Evolutionary conservation across 352 stramenopile genomes (phyloP).

Genomic region (Pythium oligandrum): DNA sequence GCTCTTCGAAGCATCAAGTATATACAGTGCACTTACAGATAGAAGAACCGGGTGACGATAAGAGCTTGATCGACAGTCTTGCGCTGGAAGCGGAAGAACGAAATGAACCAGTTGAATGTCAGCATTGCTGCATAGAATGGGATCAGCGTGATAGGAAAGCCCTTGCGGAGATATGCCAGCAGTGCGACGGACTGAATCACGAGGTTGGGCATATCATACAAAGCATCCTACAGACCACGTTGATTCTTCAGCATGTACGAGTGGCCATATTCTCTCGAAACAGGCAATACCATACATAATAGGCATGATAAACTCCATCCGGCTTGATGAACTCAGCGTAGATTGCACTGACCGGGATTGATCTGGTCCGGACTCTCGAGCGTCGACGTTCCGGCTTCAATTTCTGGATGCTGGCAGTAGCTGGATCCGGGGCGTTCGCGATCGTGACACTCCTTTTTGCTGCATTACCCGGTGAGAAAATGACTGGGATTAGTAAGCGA

Average conservation of each 20-base stretch:
- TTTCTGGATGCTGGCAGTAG: too few species aligned
- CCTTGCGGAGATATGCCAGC: slow-evolving; percentile 13
- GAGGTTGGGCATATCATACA: slow-evolving; percentile 21
- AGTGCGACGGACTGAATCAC: slow-evolving; percentile 17
- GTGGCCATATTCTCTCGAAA: slow-evolving; percentile 1
- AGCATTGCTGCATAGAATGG: slow-evolving; percentile 20
- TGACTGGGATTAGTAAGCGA: too few species aligned
- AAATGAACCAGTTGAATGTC: slow-evolving; percentile 17
- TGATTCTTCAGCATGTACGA: slow-evolving; percentile 9
- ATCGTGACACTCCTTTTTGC: too few species aligned
- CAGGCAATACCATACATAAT: background rate
- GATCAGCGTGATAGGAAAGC: slow-evolving; percentile 23
- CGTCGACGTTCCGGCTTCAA: too few species aligned
- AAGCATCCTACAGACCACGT: slow-evolving; percentile 10
- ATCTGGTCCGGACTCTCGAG: too few species aligned
- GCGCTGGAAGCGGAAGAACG: slow-evolving; percentile 23
- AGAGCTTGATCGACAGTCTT: slow-evolving; percentile 6
- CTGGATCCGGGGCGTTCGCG: too few species aligned
- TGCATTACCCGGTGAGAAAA: too few species aligned
- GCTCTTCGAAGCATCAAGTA: too few species aligned
- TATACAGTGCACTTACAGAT: background rate
- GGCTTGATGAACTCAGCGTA: too few species aligned
- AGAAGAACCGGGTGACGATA: slow-evolving; percentile 14
- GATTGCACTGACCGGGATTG: too few species aligned
- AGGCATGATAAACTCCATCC: too few species aligned